Conservation (phyloP, 2,329 filamentous ascomycete species). For the Trichoderma citrinoviride region DNA sequence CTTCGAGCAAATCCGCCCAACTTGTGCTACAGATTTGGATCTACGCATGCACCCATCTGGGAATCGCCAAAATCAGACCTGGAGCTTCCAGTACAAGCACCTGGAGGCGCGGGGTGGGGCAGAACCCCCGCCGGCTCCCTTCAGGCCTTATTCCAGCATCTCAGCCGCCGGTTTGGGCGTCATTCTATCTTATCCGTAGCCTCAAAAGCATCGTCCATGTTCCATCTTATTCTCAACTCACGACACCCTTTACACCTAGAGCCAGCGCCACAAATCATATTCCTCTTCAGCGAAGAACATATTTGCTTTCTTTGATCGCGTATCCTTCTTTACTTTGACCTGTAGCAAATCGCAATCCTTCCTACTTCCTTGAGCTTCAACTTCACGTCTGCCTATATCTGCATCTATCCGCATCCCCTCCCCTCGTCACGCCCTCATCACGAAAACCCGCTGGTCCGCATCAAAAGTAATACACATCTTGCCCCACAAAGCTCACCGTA, state of each 20-base stretch:
- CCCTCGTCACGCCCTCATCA: neutral
- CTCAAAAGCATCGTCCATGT: neutral
- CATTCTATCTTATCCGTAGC: no score
- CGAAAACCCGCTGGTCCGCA: conserved; percentile 1
- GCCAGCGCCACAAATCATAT: neutral
- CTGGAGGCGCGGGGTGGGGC: neutral
- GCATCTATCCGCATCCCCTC: neutral
- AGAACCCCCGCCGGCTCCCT: neutral
- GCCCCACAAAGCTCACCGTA: conserved; percentile 30
- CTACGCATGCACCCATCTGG: neutral
- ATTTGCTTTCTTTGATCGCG: neutral
- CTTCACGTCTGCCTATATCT: neutral
- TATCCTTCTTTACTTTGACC: neutral
- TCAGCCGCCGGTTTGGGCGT: neutral
- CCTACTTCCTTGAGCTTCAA: neutral
- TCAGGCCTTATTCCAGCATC: neutral
- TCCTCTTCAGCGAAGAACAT: neutral
- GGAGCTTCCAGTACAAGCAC: neutral
- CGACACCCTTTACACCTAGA: neutral
- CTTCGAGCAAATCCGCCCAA: neutral
- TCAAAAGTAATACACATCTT: conserved; percentile 20
- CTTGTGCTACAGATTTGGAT: conserved; percentile 2
- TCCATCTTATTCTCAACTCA: neutral
- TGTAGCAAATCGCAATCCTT: neutral
- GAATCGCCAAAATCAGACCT: neutral